Evolutionary conservation across 495 filamentous ascomycete species (phyloP), one percentile per base, ranked within the genome.

Genomic region (Annulohypoxylon moriforme): DNA sequence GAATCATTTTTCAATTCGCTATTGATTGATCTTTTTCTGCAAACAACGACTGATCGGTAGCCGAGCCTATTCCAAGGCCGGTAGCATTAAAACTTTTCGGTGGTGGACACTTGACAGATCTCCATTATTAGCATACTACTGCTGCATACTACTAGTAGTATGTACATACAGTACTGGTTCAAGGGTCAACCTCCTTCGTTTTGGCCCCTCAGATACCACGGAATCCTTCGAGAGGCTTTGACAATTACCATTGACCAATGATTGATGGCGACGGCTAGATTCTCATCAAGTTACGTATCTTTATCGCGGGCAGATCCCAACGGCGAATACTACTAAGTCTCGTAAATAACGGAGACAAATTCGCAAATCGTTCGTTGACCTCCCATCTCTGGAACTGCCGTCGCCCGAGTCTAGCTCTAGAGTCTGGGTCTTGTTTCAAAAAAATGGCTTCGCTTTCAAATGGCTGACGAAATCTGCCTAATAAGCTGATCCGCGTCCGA

Each of bases 381-480:
- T 67, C 50, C 44, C 44, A 20, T 71, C 27, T 67, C 50, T 63
- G 58, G 69, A 55, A 67, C 53, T 24, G 20, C 36, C 38, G 47
- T 66, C 31, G 42, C 63, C 38, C 31, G 29, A 59, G 34, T 61
- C 10, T 47, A 61, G 42, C 20, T n/a, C 20, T 56, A 56, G 47
- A 55, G 50, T 50, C 40, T 58, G 44, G 29, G 52, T 61, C 34
- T 14, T 53, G 61, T 71, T 71, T 71, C 68, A 71, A 60, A 65
- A 47, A 61, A 49, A 65, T 60, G 24, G 46, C 25, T 18, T 56
- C 38, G 61, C 56, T 66, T 33, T 60, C 29, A 40, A 40, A 71
- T 60, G 22, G 47, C 56, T 65, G 49, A 47, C 36, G 36, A 71
- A 60, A 71, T 70, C 53, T 64, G 67, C 60, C 60, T 70, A 70